Base-by-base conservation (phyloP, 148 eudicot genomes). In the Diospyros kaki region DNA sequence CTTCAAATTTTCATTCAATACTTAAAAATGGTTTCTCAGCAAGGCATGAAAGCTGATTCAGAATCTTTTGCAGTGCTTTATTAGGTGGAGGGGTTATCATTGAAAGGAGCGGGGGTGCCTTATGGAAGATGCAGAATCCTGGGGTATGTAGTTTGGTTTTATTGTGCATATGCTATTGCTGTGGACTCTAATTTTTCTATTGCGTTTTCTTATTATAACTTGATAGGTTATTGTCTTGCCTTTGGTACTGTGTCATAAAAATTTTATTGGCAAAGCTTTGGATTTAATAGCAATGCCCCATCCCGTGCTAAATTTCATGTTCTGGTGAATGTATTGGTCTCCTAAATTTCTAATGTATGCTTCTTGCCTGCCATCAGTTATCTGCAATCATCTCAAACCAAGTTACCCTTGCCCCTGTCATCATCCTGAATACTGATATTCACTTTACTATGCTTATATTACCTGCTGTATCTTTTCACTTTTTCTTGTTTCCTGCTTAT, bases 71-170 rank as follows among this genome's bases (percentile, higher is more conserved):
- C 79, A 88, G 91, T 56, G 68, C 74, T 54, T 80, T 85, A 77
- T 76, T 85, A 54, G 86, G 87, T 55, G 87, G 89, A 18, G 61
- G 74, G 14, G 76, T 78, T 55, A 81, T 83, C 39, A 50, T 88
- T 76, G 80, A 78, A 62, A 62, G 75, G 41, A 83, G 87, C 65
- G 74, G 87, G 66, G 84, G 84, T 58, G 73, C 84, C 55, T 53
- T 86, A 52, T 83, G 89, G 89, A 88, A 85, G 83, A 80, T 83
- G 81, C 79, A 75, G 8, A 84, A 88, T 82, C 50, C 85, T 7
- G 91, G 87, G 89, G 91, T 88, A 86, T 74, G 87, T 68, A 75
- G 9, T 75, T 69, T 62, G 3, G 58, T 50, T 73, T 73, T 54
- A 3, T 53, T 51, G 45, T 9, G 8, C 61, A 3, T 50, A 68